phyloP scores from a whole-genome alignment of 2,329 filamentous ascomycete species.

The Venturia effusa region DNA sequence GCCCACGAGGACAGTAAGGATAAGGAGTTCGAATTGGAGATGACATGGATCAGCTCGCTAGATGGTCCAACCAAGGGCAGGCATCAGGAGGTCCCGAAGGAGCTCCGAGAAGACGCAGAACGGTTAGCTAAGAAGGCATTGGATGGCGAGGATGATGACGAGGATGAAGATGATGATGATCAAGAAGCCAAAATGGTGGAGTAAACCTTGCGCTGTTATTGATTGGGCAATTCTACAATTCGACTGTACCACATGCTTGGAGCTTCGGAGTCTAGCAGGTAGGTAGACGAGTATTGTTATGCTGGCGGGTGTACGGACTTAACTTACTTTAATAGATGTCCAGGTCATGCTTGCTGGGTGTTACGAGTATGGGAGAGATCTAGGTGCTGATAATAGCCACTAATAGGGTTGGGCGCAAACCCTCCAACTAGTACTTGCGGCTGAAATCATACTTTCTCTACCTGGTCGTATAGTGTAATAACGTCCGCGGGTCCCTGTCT shows the following conservation, averaged over 20 bases:
- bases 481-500: no score
- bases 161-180: slow-evolving; percentile 69
- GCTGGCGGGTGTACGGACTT: background rate
- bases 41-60: slow-evolving; percentile 89
- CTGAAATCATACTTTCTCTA: no score
- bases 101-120: slow-evolving; percentile 84
- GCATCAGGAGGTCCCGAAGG: slow-evolving; percentile 88
- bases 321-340: background rate
- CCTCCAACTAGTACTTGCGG: no score
- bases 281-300: background rate
- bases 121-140: slow-evolving; percentile 81
- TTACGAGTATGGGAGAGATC: background rate
- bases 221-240: background rate
- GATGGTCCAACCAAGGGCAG: slow-evolving; percentile 84
- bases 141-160: slow-evolving; percentile 73
- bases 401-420: no score
- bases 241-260: background rate
- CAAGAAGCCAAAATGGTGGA: slow-evolving; percentile 72
- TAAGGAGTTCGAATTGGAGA: slow-evolving; percentile 98
- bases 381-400: no score
- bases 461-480: no score
- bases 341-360: background rate
- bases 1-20: slow-evolving; percentile 99
- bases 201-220: slow-evolving; percentile 35
- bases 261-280: background rate